Evolutionary conservation across 1,284 basidiomycete species (phyloP).

Genomic region (Naganishia sp.): DNA sequence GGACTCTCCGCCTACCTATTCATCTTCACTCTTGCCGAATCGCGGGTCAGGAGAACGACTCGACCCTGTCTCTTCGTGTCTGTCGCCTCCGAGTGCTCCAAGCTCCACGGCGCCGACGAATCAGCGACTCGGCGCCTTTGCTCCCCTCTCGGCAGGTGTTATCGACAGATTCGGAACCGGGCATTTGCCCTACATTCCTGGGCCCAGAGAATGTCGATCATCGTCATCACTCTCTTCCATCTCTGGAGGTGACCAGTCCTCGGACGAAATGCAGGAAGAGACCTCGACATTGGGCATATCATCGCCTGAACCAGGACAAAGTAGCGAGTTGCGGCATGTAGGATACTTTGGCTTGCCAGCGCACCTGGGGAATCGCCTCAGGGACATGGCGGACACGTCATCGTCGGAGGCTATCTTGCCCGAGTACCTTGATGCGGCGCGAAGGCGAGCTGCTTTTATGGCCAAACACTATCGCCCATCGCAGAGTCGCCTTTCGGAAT

Average conservation of each 20-base stretch:
- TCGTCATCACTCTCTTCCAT: slow-evolving; percentile 10
- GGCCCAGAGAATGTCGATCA: slow-evolving; percentile 9
- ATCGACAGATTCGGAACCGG: not conserved
- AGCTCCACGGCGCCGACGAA: not conserved
- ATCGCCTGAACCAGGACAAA: not conserved
- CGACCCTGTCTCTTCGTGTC: no score
- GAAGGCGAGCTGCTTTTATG: not conserved
- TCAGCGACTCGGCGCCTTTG: not conserved
- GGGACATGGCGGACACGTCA: not conserved
- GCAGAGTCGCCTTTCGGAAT: slow-evolving; percentile 7
- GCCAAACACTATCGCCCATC: slow-evolving; percentile 9
- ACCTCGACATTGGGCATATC: not conserved
- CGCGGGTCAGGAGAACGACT: not conserved
- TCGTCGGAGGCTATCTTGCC: slow-evolving; percentile 15
- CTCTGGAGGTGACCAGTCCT: slow-evolving; percentile 4
- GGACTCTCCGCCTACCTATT: slow-evolving; percentile 17
- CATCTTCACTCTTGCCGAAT: not conserved
- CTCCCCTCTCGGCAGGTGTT: not conserved
- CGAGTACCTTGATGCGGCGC: slow-evolving; percentile 16
- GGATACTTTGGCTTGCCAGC: not conserved
- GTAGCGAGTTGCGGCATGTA: not conserved
- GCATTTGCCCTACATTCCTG: not conserved
- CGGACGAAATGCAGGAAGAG: slow-evolving; percentile 6
- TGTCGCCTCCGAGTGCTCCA: not conserved
- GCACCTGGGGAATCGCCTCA: not conserved